Evolutionary conservation across 805 yeast genomes (phyloP).

Genomic region (Ogataea glucozyma): DNA sequence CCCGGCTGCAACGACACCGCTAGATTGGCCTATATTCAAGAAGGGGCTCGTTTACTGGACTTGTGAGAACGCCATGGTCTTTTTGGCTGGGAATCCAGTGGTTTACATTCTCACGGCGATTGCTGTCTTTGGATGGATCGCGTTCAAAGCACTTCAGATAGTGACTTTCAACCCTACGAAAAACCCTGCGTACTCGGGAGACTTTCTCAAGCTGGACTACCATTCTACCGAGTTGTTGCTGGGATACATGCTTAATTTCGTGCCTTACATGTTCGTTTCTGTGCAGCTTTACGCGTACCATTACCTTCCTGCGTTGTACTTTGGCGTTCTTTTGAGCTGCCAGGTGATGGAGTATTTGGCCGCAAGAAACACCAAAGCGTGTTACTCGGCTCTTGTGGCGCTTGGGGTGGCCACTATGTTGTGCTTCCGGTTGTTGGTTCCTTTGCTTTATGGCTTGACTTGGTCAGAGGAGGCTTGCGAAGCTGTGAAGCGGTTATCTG

Average conservation of each 20-base stretch:
- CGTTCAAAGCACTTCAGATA: conserved; percentile 16
- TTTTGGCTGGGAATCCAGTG: conserved; percentile 64
- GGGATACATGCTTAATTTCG: conserved; percentile 60
- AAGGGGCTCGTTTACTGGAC: conserved; percentile 64
- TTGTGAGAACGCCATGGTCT: conserved; percentile 46
- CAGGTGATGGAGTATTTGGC: conserved; percentile 46
- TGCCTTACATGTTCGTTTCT: conserved; percentile 51
- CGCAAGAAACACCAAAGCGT: conserved; percentile 31
- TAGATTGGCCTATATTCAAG: conserved; percentile 59
- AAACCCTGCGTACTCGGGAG: conserved; percentile 5
- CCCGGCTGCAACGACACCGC: conserved; percentile 53
- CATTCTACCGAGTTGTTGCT: conserved; percentile 40
- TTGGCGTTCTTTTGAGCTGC: conserved; percentile 46
- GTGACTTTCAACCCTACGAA: conserved; percentile 25
- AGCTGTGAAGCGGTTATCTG: conserved; percentile 21
- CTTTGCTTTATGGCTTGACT: conserved; percentile 46
- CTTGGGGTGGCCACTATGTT: conserved; percentile 24
- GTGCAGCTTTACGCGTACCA: conserved; percentile 45
- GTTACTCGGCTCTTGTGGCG: conserved; percentile 28
- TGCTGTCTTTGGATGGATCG: conserved; percentile 30
- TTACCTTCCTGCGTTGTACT: conserved; percentile 52
- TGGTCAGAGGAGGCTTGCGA: conserved; percentile 49
- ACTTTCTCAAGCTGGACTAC: conserved; percentile 23
- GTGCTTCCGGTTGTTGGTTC: conserved; percentile 36
- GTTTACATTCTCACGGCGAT: conserved; percentile 51